Evolutionary conservation across 129 eudicot species (phyloP).

Genomic region (Deinandra increscens): DNA sequence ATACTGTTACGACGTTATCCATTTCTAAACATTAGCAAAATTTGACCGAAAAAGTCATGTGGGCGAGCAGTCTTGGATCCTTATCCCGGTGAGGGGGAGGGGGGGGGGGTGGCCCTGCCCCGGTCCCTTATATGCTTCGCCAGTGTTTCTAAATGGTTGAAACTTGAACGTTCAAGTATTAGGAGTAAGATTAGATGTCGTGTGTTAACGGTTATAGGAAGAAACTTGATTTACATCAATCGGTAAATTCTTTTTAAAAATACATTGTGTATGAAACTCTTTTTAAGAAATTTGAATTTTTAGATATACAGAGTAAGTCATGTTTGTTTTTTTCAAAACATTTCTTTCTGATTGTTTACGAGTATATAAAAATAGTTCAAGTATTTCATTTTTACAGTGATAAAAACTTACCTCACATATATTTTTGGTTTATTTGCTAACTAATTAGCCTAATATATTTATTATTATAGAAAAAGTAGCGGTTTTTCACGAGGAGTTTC

Average conservation of each 20-base stretch:
- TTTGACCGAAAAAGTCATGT: too few species aligned
- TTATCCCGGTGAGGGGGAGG: too few species aligned
- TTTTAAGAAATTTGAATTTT: not conserved
- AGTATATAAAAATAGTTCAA: not conserved
- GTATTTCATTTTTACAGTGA: not conserved
- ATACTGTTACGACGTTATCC: too few species aligned
- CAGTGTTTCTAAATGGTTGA: too few species aligned
- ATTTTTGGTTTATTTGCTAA: not conserved
- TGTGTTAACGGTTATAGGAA: too few species aligned
- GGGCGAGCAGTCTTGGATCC: too few species aligned
- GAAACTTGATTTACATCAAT: not conserved
- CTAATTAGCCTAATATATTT: not conserved
- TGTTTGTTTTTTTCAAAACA: not conserved
- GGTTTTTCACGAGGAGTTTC: slow-evolving; percentile 96
- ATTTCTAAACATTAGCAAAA: too few species aligned
- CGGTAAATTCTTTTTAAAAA: not conserved
- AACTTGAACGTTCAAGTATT: too few species aligned
- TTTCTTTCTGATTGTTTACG: not conserved
- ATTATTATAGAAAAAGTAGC: slow-evolving; percentile 59
- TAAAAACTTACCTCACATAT: not conserved
- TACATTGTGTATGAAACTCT: not conserved
- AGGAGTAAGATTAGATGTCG: too few species aligned
- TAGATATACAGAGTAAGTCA: not conserved
- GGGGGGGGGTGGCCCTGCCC: too few species aligned
- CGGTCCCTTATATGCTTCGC: too few species aligned